Evolutionary conservation across 805 yeast species (phyloP), one percentile per base, ranked within the genome.

Genomic region (Cyberlindnera amylophila): DNA sequence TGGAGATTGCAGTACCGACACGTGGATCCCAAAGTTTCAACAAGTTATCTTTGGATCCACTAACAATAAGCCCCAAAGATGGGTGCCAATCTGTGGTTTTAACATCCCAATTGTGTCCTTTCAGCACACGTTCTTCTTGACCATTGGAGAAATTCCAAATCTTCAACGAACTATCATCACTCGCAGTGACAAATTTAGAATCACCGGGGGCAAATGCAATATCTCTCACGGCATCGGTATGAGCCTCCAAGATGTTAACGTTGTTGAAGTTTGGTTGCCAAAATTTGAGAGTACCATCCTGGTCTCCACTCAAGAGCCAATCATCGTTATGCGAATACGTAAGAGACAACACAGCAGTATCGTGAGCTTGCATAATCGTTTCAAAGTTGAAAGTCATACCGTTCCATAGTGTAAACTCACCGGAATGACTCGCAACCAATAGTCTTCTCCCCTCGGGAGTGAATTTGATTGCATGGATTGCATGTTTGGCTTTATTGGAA

Each of bases 231-330:
- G 86, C 86, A 61, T 87, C 93, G 5, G 84, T 72, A 59, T 89
- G 96, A 1, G 82, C 89, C 31, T 75, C 72, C 27, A 81, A 62
- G 40, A 86, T 82, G 60, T 91, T 89, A 36, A 95, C 97, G 69
- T 93, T 91, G 66, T 93, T 93, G 70, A 93, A 87, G 64, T 93
- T 93, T 5, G 97, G 95, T 65, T 90, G 98, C 99, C 99, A 93
- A 58, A 85, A 91, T 67, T 93, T 93, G 55, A 93, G 76, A 6
- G 74, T 71, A 19, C 99, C 99, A 44, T 83, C 89, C 55, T 89
- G 91, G 65, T 93, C 98, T 29, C 96, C 96, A 58, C 95, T 82
- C 18, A 93, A 69, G 46, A 93, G 73, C 98, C 98, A 93, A 49
- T 90, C 96, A 47, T 88, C 96, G 46, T 83, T 82, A 61, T 88